Base-by-base conservation (phyloP, 2,329 filamentous ascomycete species). In the Colletotrichum gigasporum region DNA sequence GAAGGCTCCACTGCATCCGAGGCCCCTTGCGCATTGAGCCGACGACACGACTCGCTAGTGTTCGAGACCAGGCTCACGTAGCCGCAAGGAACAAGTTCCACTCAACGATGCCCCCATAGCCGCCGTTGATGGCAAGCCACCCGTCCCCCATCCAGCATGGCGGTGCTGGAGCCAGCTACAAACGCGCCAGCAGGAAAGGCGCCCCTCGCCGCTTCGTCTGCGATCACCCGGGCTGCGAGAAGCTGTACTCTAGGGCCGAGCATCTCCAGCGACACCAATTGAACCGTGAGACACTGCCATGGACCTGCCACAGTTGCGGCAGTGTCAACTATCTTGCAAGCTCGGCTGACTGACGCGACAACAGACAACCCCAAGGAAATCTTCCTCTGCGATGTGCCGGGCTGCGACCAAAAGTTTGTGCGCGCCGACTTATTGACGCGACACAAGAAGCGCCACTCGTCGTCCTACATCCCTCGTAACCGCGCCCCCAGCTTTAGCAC, bases 231-330 rank as follows among this genome's bases (percentile, higher is more conserved):
- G 89, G 87, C 35, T 96, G 92, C 75, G 90, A 90, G 68, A 94
- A 94, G 83, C 85, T 90, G 63, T 95, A 95, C 76, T 93, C 91
- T 56, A 84, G 92, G 65, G 91, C 91, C 8, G 92, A 95, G 76
- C 92, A 95, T 78, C 83, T 95, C 60, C 92, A 94, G 77, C 83
- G 92, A 51, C 92, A 95, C 77, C 91, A 94, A 79, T 75, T 95
- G 72, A 95, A 95, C 74, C 92, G 91, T 82, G 30, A 67, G 54
- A 28, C 22, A 10, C 24, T 18, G 7, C 32, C 14, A 26, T 44
- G 47, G 28, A 34, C 6, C 4, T n/a, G 37, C 41, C 35, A 28
- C n/a, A 18, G 28, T 32, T 48, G 39, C 16, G 37, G n/a, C 50
- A 58, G 50, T 62, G 68, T 66, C 63, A 67, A 47, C 61, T 18